phyloP scores from a whole-genome alignment of 2,329 filamentous ascomycete species.

The Didymosphaeria variabile region DNA sequence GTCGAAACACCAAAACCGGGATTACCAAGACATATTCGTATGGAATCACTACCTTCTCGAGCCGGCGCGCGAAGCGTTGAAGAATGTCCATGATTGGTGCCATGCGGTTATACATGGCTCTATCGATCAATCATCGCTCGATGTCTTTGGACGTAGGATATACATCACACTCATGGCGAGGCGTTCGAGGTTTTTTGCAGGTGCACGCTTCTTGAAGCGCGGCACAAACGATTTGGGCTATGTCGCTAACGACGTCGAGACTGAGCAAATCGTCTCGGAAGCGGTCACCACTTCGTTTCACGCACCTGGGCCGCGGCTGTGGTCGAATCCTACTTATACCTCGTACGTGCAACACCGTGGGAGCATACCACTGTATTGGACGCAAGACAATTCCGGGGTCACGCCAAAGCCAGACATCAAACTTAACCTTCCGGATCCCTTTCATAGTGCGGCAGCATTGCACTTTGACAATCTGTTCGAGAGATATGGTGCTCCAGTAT shows the following conservation, averaged over 20 bases:
- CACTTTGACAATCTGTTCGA: slow-evolving; percentile 96
- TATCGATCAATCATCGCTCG: slow-evolving; percentile 81
- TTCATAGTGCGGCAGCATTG: slow-evolving; percentile 89
- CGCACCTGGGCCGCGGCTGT: slow-evolving; percentile 83
- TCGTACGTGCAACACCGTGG: slow-evolving; percentile 97
- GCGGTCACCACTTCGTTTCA: slow-evolving; percentile 95
- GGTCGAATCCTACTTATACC: slow-evolving; percentile 89
- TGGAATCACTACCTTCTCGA: slow-evolving; percentile 93
- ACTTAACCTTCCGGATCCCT: slow-evolving; percentile 93
- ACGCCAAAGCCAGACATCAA: slow-evolving; percentile 97
- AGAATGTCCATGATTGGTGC: slow-evolving; percentile 93
- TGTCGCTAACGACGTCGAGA: slow-evolving; percentile 98
- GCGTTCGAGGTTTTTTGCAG: slow-evolving; percentile 91
- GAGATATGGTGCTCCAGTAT: slow-evolving; percentile 90
- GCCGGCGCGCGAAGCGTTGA: slow-evolving; percentile 74
- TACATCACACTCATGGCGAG: slow-evolving; percentile 95
- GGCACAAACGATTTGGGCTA: slow-evolving; percentile 95
- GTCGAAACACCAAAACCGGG: slow-evolving; percentile 65
- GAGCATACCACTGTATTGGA: slow-evolving; percentile 97
- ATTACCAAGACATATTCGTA: slow-evolving; percentile 95
- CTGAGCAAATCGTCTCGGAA: slow-evolving; percentile 97
- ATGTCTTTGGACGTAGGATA: slow-evolving; percentile 84
- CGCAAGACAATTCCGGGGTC: slow-evolving; percentile 93
- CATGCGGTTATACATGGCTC: slow-evolving; percentile 95
- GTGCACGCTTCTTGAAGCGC: slow-evolving; percentile 91